phyloP scores from a whole-genome alignment of 306 rosid genomes.

The Castanopsis chinensis region DNA sequence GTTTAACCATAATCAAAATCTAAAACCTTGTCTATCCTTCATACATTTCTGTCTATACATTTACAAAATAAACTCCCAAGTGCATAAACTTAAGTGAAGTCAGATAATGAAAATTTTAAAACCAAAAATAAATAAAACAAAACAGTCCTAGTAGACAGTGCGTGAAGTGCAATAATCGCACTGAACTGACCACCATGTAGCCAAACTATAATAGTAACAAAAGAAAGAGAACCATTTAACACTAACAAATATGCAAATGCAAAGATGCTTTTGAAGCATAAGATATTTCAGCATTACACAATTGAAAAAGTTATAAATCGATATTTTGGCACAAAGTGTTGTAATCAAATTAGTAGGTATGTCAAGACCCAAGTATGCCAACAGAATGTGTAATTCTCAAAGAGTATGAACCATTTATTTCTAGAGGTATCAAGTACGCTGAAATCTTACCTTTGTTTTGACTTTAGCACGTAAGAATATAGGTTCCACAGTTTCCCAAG shows the following conservation, averaged over 20 bases:
- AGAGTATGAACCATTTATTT: not conserved
- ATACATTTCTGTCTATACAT: not conserved
- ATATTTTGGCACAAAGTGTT: slow-evolving; percentile 13
- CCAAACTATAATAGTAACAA: not conserved
- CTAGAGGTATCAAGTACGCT: slow-evolving; percentile 9
- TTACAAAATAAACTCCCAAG: not conserved
- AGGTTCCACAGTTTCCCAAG: slow-evolving; percentile 84
- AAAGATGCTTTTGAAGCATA: not conserved
- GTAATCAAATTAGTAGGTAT: not conserved
- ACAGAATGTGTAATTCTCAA: slow-evolving; percentile 5
- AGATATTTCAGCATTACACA: not conserved
- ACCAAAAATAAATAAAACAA: not conserved
- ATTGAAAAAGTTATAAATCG: not conserved
- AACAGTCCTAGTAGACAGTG: not conserved
- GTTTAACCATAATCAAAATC: not conserved
- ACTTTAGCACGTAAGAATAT: slow-evolving; percentile 79
- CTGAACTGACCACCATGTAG: not conserved
- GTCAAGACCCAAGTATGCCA: not conserved
- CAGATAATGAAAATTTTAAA: not conserved
- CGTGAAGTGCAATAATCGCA: not conserved
- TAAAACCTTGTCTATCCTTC: not conserved
- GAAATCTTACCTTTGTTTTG: slow-evolving; percentile 61
- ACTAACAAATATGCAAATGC: not conserved
- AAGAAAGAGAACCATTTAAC: not conserved
- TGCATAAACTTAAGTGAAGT: not conserved